A percentile compares a stretch with the other conserved stretches of the same genome.
phyloP scores from a whole-genome alignment of 345 rosid genomes.

The Dipteronia dyeriana region DNA sequence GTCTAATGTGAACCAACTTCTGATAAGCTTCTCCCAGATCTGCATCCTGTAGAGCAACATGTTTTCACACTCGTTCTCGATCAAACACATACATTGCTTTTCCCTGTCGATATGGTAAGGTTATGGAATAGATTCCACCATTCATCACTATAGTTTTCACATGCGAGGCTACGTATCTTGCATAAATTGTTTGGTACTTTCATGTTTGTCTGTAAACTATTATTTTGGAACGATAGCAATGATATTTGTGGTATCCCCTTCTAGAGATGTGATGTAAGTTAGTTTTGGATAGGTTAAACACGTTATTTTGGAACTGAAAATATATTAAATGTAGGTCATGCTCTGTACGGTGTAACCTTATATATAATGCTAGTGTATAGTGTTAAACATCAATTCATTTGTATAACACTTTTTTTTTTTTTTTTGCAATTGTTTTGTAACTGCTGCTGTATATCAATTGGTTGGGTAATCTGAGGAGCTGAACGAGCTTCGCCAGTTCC shows the following conservation, averaged over 20 bases:
- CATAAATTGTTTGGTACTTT: not conserved
- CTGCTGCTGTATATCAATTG: not conserved
- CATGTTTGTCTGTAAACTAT: not conserved
- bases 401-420: not conserved
- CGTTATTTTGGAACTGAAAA: slow-evolving; percentile 1
- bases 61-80: slow-evolving; percentile 92
- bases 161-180: not conserved
- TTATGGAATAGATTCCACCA: not conserved
- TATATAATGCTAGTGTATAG: not conserved
- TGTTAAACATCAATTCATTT: not conserved
- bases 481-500: not conserved
- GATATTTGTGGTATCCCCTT: not conserved
- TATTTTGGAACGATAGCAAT: not conserved
- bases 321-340: not conserved
- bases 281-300: not conserved
- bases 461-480: not conserved
- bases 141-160: not conserved
- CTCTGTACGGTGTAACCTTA: not conserved
- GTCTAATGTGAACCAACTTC: too few relatives aligned
- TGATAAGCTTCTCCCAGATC: slow-evolving; percentile 97
- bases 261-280: not conserved
- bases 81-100: slow-evolving; percentile 84
- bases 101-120: slow-evolving; percentile 85
- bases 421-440: not conserved
- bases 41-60: slow-evolving; percentile 83